Conservation (phyloP, 1,284 basidiomycete species). For the Lignosus rhinocerotis region DNA sequence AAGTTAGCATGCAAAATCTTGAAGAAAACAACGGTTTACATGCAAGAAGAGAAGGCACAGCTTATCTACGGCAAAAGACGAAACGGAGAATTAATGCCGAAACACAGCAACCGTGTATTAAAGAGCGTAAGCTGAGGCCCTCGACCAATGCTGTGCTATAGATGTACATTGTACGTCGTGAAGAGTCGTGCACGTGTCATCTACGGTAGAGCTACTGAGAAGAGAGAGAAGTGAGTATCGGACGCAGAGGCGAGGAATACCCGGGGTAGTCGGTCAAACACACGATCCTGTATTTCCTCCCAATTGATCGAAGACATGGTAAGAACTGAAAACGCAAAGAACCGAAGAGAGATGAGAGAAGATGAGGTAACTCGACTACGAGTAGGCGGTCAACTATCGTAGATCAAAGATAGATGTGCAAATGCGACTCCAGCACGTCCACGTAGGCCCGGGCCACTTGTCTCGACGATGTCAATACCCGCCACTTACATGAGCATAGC, state of each 20-base stretch:
- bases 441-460: not conserved
- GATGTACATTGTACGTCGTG: slow-evolving; percentile 23
- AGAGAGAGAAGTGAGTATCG: not conserved
- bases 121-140: slow-evolving; percentile 29
- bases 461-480: not conserved
- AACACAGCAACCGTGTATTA: slow-evolving; percentile 25
- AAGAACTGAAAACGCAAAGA: not conserved
- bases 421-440: not conserved
- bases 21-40: too few relatives aligned
- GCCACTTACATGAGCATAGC: slow-evolving; percentile 30
- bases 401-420: slow-evolving; percentile 9
- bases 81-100: not conserved
- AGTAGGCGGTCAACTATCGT: slow-evolving; percentile 4
- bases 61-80: too few relatives aligned
- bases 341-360: not conserved
- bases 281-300: slow-evolving; percentile 19
- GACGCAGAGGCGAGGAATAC: slow-evolving; percentile 1
- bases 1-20: too few relatives aligned
- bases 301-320: not conserved
- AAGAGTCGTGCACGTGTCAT: slow-evolving; percentile 19
- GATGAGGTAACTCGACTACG: not conserved
- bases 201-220: not conserved
- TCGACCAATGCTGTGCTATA: slow-evolving; percentile 19
- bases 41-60: too few relatives aligned
- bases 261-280: slow-evolving; percentile 18